A percentile compares a stretch with the other conserved stretches of the same genome.
These are phyloP conservation scores for Mangifera indica DNA, from an alignment of 345 rosid species.

Conservation along the genomic window DNA sequence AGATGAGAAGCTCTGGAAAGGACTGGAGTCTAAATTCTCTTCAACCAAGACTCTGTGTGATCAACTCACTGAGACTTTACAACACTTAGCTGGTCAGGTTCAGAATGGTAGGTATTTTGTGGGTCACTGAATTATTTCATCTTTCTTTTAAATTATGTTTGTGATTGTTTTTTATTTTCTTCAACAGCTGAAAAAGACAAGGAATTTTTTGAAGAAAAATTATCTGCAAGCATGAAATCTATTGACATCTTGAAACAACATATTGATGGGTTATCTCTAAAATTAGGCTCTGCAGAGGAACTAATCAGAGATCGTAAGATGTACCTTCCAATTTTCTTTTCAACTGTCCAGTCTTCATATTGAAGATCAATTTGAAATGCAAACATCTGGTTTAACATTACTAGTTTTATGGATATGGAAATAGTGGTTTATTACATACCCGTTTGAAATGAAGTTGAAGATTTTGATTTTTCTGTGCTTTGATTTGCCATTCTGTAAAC, in stretches of 20 bases:
- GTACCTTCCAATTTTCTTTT: slow-evolving; percentile 2
- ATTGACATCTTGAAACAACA: slow-evolving; percentile 48
- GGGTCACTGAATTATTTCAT: slow-evolving; percentile 2
- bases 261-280: slow-evolving; percentile 44
- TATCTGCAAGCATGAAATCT: slow-evolving; percentile 37
- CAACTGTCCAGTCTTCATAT: neutral
- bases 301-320: slow-evolving; percentile 54
- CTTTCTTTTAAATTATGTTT: slow-evolving; percentile 4
- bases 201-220: slow-evolving; percentile 44
- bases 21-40: slow-evolving; percentile 79
- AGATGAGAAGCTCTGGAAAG: slow-evolving; percentile 93
- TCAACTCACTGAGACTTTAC: slow-evolving; percentile 84
- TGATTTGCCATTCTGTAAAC: slow-evolving; percentile 12
- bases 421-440: neutral
- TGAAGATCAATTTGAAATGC: neutral
- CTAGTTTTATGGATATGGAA: neutral
- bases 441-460: neutral
- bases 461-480: slow-evolving; percentile 9
- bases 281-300: slow-evolving; percentile 49
- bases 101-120: slow-evolving; percentile 58
- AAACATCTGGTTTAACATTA: too few relatives aligned
- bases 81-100: slow-evolving; percentile 71
- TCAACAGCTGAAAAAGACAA: slow-evolving; percentile 68
- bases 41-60: slow-evolving; percentile 77
- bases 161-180: slow-evolving; percentile 24